These are phyloP conservation scores for Dictyostelium capitatum DNA, from an alignment of 78 protist genomes.

Conservation along the genomic window DNA sequence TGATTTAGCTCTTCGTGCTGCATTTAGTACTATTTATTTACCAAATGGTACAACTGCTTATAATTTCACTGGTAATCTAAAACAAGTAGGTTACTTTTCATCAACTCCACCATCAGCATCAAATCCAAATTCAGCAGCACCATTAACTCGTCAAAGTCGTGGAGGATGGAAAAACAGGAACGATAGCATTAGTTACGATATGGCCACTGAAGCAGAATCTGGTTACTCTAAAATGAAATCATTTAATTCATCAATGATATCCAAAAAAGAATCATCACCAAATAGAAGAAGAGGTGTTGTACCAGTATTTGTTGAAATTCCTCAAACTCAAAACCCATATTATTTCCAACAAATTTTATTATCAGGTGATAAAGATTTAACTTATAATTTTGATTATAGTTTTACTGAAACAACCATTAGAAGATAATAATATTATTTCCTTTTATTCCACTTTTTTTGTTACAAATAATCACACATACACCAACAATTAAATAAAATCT, in stretches of 20 bases:
- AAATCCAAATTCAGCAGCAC: too few relatives aligned
- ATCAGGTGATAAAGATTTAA: slow-evolving; percentile 43
- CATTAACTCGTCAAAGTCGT: too few relatives aligned
- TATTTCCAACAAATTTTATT: slow-evolving; percentile 63
- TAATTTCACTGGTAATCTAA: slow-evolving; percentile 37
- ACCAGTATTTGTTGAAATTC: slow-evolving; percentile 55
- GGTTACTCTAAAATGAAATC: background rate
- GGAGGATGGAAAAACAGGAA: too few relatives aligned
- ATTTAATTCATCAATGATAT: background rate
- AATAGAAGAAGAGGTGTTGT: slow-evolving; percentile 28
- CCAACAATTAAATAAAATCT: too few relatives aligned
- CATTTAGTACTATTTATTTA: slow-evolving; percentile 22
- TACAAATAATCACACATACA: background rate
- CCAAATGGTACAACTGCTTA: background rate
- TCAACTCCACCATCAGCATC: background rate
- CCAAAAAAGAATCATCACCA: too few relatives aligned
- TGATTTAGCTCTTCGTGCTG: slow-evolving; percentile 62
- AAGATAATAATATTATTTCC: background rate
- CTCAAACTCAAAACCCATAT: background rate
- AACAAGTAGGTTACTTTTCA: slow-evolving; percentile 1
- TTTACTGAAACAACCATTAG: background rate
- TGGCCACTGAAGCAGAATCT: background rate
- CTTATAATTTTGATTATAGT: slow-evolving; percentile 6
- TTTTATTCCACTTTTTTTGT: too few relatives aligned
- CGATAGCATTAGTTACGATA: too few relatives aligned